These are phyloP conservation scores for Botryobasidium botryosum DNA, from an alignment of 768 basidiomycete species.

Conservation along the genomic window DNA sequence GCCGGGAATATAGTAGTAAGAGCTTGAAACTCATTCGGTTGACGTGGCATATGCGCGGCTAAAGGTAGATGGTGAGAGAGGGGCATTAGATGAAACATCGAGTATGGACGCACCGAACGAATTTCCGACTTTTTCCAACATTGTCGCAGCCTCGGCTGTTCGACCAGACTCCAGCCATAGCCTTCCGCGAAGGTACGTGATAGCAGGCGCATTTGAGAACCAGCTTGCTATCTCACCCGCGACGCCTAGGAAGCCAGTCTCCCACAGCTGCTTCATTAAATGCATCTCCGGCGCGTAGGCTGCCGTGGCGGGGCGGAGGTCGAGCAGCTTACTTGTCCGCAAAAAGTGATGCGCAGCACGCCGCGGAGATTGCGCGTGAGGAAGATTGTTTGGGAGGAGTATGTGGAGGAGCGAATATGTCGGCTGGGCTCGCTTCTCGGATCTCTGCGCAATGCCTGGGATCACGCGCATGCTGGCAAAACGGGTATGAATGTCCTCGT, in stretches of 20 bases:
- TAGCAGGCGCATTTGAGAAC: conserved; percentile 64
- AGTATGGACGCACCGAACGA: conserved; percentile 43
- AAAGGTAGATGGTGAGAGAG: not conserved
- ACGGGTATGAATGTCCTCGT: conserved; percentile 10
- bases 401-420: conserved; percentile 45
- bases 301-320: conserved; percentile 48
- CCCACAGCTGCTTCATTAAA: conserved; percentile 53
- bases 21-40: conserved; percentile 3
- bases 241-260: conserved; percentile 41
- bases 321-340: conserved; percentile 45
- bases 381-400: not conserved
- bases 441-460: not conserved
- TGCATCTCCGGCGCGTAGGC: conserved; percentile 50
- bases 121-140: conserved; percentile 59
- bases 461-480: conserved; percentile 8
- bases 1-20: not conserved
- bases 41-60: not conserved
- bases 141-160: conserved; percentile 50
- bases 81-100: not conserved
- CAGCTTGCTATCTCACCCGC: conserved; percentile 52
- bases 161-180: conserved; percentile 49
- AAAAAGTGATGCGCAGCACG: conserved; percentile 41
- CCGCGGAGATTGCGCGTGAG: not conserved
- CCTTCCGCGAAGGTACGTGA: conserved; percentile 53
- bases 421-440: not conserved